Conservation (phyloP, 257 asterid species). For the Solanum tarapatanum region DNA sequence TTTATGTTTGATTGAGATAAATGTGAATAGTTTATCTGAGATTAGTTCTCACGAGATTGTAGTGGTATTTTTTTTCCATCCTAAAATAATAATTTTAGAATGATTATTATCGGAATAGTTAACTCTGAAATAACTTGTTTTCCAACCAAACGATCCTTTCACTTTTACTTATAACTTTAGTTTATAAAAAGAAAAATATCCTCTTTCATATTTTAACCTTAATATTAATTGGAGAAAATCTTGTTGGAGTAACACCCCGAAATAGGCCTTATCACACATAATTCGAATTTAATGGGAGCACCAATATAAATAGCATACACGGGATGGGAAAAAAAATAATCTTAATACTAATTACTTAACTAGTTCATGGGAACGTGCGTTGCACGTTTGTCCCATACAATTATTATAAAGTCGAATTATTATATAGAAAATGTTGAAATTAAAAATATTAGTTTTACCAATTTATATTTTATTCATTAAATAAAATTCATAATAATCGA, state of each 20-base stretch:
- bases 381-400: too few species aligned
- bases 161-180: not conserved
- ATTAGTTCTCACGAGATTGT: not conserved
- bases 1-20: too few species aligned
- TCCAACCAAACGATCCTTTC: not conserved
- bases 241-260: too few species aligned
- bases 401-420: too few species aligned
- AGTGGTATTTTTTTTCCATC: not conserved
- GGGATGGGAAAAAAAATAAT: too few species aligned
- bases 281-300: not conserved
- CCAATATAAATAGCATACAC: not conserved
- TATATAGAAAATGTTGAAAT: too few species aligned
- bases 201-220: not conserved
- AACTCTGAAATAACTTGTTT: not conserved
- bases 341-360: too few species aligned
- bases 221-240: not conserved
- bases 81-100: not conserved
- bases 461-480: too few species aligned
- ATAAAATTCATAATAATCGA: too few species aligned
- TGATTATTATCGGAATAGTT: fast-evolving
- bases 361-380: too few species aligned
- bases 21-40: not conserved
- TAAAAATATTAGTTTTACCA: too few species aligned
- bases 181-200: not conserved
- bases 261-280: not conserved